Evolutionary conservation across 306 rosid species (phyloP).

Genomic region (Hylodesmum podocarpum): DNA sequence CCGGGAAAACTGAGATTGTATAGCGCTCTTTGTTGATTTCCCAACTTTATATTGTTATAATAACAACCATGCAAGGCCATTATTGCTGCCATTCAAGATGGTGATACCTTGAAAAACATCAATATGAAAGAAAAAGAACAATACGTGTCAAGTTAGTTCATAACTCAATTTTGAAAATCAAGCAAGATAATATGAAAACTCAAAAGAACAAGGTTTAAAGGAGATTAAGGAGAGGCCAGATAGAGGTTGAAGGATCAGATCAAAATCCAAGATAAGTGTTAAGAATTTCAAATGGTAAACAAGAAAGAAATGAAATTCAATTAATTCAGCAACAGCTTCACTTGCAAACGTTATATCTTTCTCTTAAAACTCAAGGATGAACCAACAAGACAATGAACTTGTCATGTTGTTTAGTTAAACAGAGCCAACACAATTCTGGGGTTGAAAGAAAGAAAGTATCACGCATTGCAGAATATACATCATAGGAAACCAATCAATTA

Average conservation of each 20-base stretch:
- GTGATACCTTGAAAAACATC: constrained; percentile 28
- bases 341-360: not conserved
- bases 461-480: not conserved
- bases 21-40: constrained; percentile 41
- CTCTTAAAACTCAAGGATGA: not conserved
- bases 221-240: not conserved
- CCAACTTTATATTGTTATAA: constrained; percentile 45
- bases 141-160: not conserved
- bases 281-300: not conserved
- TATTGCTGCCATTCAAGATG: constrained; percentile 54
- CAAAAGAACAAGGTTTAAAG: not conserved
- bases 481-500: constrained; percentile 7
- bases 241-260: not conserved
- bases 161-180: not conserved
- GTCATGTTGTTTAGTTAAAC: not conserved
- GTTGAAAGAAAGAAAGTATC: not conserved
- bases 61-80: constrained; percentile 68
- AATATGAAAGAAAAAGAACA: not conserved
- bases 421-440: not conserved
- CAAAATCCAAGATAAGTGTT: not conserved
- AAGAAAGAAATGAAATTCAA: not conserved
- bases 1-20: constrained; percentile 58
- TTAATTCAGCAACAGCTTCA: not conserved
- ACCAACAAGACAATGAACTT: not conserved
- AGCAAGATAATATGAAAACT: not conserved